These are phyloP conservation scores for Cordia subcordata DNA, from an alignment of 257 asterid genomes.

Conservation along the genomic window DNA sequence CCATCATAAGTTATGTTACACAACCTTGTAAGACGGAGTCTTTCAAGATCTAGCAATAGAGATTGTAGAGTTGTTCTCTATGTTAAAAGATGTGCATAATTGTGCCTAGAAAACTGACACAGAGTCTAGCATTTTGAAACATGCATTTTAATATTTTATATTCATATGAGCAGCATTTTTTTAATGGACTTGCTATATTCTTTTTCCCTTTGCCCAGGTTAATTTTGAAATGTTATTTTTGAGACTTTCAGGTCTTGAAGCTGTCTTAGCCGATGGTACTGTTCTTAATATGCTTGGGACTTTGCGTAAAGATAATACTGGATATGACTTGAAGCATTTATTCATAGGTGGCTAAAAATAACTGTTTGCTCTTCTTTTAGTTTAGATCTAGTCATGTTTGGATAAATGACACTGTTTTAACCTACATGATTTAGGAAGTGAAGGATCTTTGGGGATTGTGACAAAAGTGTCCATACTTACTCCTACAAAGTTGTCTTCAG, in stretches of 20 bases:
- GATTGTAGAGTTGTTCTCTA: too few relatives aligned
- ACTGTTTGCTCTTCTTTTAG: conserved; percentile 10
- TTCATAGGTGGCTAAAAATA: conserved; percentile 62
- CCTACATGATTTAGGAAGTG: conserved; percentile 63
- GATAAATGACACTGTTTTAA: conserved; percentile 13
- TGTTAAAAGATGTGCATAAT: too few relatives aligned
- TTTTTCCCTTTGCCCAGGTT: too few relatives aligned
- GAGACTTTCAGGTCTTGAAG: conserved; percentile 82
- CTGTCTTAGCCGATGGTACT: conserved; percentile 90
- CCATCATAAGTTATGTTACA: too few relatives aligned
- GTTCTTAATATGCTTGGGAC: conserved; percentile 96
- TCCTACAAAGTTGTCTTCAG: conserved; percentile 86
- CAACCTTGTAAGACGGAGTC: too few relatives aligned
- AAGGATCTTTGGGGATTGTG: conserved; percentile 93
- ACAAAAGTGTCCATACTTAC: conserved; percentile 93
- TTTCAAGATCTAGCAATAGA: too few relatives aligned
- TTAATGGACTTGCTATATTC: not conserved
- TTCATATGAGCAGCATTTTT: too few relatives aligned
- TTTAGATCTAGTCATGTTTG: conserved; percentile 13
- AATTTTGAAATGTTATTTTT: not conserved
- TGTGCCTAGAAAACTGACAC: too few relatives aligned
- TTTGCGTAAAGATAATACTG: conserved; percentile 93
- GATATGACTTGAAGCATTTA: conserved; percentile 96
- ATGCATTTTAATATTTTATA: too few relatives aligned
- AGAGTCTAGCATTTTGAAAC: too few relatives aligned